phyloP scores from a whole-genome alignment of 768 basidiomycete genomes.

The Pleurotus giganteus region DNA sequence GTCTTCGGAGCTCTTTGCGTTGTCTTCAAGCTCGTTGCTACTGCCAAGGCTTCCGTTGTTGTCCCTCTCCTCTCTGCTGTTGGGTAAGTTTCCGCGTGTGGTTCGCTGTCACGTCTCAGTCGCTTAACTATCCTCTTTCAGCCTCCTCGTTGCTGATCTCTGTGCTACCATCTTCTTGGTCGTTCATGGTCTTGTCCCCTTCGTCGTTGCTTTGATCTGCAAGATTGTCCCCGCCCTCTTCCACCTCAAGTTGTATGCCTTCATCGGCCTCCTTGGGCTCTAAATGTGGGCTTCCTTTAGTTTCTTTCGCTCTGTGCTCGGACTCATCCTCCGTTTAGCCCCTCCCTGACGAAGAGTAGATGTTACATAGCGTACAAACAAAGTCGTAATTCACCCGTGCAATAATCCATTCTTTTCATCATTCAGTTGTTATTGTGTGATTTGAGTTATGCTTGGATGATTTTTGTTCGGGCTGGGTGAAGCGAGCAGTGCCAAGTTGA shows the following conservation, averaged over 20 bases:
- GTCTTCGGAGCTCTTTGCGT: conserved; percentile 16
- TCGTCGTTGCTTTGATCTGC: conserved; percentile 10
- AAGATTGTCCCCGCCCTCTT: not conserved
- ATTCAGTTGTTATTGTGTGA: not conserved
- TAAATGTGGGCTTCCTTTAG: not conserved
- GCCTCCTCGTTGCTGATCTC: conserved; percentile 8
- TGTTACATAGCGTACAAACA: not conserved
- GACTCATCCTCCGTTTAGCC: not conserved
- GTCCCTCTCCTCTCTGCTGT: conserved; percentile 15
- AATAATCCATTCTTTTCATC: not conserved
- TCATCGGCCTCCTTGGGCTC: conserved; percentile 10
- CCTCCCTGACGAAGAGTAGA: conserved; percentile 1
- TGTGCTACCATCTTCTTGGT: conserved; percentile 5
- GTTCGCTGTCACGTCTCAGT: not conserved
- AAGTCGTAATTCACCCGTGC: not conserved
- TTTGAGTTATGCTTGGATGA: not conserved
- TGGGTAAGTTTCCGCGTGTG: conserved; percentile 13
- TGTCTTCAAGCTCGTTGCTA: conserved; percentile 12
- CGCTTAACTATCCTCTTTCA: not conserved
- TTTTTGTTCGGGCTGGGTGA: not conserved
- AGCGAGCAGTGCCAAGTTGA: too few species aligned
- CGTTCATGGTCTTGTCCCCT: conserved; percentile 9
- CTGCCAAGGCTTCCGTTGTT: conserved; percentile 11
- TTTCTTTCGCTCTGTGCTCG: not conserved
- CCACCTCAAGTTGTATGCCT: conserved; percentile 1